Conservation (phyloP, 208 protist species). For the Strigomonas culicis region DNA sequence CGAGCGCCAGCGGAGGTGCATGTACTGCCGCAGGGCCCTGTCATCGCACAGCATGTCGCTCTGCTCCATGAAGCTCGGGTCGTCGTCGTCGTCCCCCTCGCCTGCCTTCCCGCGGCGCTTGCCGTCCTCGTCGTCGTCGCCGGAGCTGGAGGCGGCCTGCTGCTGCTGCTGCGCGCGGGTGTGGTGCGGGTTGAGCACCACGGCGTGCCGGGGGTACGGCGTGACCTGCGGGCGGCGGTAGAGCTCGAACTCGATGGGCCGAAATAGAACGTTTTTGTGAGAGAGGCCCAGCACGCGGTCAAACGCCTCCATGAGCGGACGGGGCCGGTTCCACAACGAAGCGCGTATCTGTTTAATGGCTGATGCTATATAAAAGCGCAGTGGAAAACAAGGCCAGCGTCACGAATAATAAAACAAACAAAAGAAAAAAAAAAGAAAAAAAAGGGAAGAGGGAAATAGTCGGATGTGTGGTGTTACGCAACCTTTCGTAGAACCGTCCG, state of each 20-base stretch:
- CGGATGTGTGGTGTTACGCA: no score
- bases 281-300: slow-evolving; percentile 49
- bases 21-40: slow-evolving; percentile 33
- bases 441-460: not conserved
- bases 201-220: slow-evolving; percentile 82
- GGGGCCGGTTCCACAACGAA: no score
- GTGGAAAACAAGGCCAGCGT: not conserved
- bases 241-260: slow-evolving; percentile 78
- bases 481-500: no score
- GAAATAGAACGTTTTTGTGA: slow-evolving; percentile 53
- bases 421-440: not conserved
- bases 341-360: no score
- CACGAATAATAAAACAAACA: not conserved
- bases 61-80: slow-evolving; percentile 51
- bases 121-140: slow-evolving; percentile 14
- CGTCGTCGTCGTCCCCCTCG: slow-evolving; percentile 56
- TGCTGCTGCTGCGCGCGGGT: slow-evolving; percentile 33
- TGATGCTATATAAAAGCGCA: no score
- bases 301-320: slow-evolving; percentile 37
- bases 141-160: slow-evolving; percentile 8
- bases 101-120: slow-evolving; percentile 14
- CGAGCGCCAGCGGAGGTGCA: slow-evolving; percentile 64
- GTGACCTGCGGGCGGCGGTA: slow-evolving; percentile 82
- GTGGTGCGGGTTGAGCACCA: slow-evolving; percentile 86
- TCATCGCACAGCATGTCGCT: slow-evolving; percentile 52